Evolutionary conservation across 306 rosid species (phyloP).

Genomic region (Argentina anserina): DNA sequence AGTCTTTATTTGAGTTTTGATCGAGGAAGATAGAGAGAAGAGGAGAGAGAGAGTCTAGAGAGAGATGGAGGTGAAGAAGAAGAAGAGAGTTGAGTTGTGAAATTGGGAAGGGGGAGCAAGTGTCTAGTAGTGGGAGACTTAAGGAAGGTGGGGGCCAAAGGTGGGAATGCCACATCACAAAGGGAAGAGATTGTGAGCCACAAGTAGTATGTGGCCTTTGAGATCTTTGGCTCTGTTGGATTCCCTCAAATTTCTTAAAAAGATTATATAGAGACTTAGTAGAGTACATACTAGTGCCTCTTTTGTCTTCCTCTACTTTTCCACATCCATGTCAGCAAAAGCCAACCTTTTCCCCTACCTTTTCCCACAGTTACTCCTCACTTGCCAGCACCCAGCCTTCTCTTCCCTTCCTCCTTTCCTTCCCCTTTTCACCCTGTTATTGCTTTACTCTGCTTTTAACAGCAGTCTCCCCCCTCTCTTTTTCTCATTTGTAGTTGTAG

Average conservation of each 20-base stretch:
- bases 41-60: neutral
- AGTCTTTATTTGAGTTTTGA: neutral
- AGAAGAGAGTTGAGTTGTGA: neutral
- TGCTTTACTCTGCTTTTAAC: neutral
- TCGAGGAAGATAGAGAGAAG: neutral
- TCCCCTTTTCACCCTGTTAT: neutral
- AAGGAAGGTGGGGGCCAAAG: conserved; percentile 19
- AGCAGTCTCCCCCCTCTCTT: neutral
- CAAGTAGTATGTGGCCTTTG: conserved; percentile 71
- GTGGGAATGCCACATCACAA: conserved; percentile 55
- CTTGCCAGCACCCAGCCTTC: neutral
- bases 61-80: neutral
- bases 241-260: conserved; percentile 55
- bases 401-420: neutral
- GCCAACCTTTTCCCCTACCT: neutral
- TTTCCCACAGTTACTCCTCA: conserved; percentile 1
- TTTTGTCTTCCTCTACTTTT: conserved; percentile 27
- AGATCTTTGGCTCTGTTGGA: conserved; percentile 76
- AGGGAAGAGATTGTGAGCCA: conserved; percentile 58
- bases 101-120: neutral
- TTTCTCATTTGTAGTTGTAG: neutral
- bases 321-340: conserved; percentile 43
- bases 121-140: conserved; percentile 4
- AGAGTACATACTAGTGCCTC: conserved; percentile 21
- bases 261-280: conserved; percentile 25